These are phyloP conservation scores for Cordyceps pruinosa DNA, from an alignment of 2,329 filamentous ascomycete genomes.

Conservation along the genomic window DNA sequence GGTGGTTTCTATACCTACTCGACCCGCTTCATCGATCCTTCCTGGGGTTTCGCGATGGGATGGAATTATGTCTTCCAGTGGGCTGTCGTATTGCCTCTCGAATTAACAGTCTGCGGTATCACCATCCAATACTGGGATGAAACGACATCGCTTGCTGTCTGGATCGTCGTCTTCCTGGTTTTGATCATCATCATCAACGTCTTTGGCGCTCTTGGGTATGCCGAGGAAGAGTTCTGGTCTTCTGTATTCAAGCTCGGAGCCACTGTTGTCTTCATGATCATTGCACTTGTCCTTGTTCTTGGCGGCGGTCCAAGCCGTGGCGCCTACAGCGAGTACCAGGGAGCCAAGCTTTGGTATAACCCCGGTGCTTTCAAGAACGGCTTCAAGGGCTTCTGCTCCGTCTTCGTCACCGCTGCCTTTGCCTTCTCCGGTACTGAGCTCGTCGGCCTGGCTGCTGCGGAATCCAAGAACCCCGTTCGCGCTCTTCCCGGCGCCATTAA, in stretches of 20 bases:
- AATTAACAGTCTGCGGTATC: constrained; percentile 42
- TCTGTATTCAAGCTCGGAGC: constrained; percentile 50
- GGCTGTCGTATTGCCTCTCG: constrained; percentile 40
- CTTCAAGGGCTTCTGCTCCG: constrained; percentile 66
- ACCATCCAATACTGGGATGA: constrained; percentile 43
- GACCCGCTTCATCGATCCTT: constrained; percentile 50
- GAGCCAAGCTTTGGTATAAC: constrained; percentile 43
- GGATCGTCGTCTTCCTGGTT: constrained; percentile 49
- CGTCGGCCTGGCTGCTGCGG: constrained; percentile 67
- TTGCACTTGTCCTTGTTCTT: constrained; percentile 50
- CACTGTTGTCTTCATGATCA: constrained; percentile 57
- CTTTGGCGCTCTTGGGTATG: constrained; percentile 50
- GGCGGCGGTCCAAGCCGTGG: constrained; percentile 52
- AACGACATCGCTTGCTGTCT: constrained; percentile 40
- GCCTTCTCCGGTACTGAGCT: constrained; percentile 67
- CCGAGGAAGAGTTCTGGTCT: constrained; percentile 54
- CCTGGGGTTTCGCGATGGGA: constrained; percentile 46
- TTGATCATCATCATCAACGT: constrained; percentile 47
- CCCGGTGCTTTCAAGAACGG: constrained; percentile 60
- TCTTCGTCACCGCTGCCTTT: constrained; percentile 68
- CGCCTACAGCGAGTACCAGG: constrained; percentile 39
- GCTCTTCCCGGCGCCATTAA: constrained; percentile 76
- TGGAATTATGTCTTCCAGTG: constrained; percentile 43
- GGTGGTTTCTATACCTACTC: constrained; percentile 54
- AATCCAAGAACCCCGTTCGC: constrained; percentile 62